Percentiles rank a stretch among this genome's conserved stretches.
These are phyloP conservation scores for Rosa multiflora DNA, from an alignment of 306 rosid species.

Conservation along the genomic window DNA sequence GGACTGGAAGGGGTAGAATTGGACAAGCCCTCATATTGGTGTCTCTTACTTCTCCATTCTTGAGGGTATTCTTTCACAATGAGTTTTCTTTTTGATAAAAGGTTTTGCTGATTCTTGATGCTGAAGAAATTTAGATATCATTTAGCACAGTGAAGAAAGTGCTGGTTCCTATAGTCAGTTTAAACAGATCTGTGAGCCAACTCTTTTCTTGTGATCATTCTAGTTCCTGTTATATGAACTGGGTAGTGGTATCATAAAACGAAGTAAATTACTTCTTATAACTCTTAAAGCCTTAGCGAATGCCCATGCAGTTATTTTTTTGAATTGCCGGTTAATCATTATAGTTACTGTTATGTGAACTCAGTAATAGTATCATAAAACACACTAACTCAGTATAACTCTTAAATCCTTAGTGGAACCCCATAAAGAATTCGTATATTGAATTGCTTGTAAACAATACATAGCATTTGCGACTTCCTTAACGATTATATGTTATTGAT, in stretches of 20 bases:
- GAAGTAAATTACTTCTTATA: not conserved
- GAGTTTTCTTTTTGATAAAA: not conserved
- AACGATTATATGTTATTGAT: conserved; percentile 19
- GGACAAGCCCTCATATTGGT: not conserved
- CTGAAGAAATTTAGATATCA: not conserved
- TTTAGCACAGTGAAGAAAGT: not conserved
- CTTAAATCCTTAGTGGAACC: not conserved
- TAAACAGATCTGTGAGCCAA: not conserved
- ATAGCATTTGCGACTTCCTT: not conserved
- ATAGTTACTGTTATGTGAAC: not conserved
- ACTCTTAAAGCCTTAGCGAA: not conserved
- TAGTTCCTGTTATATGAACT: not conserved
- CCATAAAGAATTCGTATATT: not conserved
- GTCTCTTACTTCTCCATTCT: not conserved
- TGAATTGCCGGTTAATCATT: not conserved
- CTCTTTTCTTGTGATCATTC: not conserved
- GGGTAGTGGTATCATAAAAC: not conserved
- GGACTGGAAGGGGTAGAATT: not conserved
- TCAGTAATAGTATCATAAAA: not conserved
- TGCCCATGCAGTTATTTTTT: not conserved
- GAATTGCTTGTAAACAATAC: not conserved
- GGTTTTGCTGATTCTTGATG: not conserved
- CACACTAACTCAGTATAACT: not conserved
- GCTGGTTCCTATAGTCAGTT: not conserved
- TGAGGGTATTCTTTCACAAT: not conserved